Evolutionary conservation across 192 early-diverging fungal species (phyloP).

Genomic region (Funneliformis geosporum): DNA sequence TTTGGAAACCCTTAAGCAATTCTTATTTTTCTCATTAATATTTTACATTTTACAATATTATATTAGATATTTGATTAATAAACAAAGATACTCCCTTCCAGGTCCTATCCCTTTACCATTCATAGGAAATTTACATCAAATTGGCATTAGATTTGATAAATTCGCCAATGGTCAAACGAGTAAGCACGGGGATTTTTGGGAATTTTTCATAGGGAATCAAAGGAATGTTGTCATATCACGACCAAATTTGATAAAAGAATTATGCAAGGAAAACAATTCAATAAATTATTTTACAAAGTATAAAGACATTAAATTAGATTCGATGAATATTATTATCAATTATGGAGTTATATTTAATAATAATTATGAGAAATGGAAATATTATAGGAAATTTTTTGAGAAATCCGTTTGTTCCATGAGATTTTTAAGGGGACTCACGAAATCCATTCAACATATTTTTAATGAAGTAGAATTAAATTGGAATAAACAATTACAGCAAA

Average conservation of each 20-base stretch:
- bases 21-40: background rate
- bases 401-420: slow-evolving; percentile 31
- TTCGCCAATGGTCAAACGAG: background rate
- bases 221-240: slow-evolving; percentile 1
- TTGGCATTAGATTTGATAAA: background rate
- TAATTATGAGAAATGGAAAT: slow-evolving; percentile 8
- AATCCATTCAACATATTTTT: slow-evolving; percentile 17
- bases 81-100: background rate
- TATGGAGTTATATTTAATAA: slow-evolving; percentile 9
- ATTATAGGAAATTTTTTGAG: slow-evolving; percentile 1
- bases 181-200: slow-evolving; percentile 22
- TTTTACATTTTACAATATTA: slow-evolving; percentile 11
- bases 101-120: slow-evolving; percentile 17
- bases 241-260: slow-evolving; percentile 17
- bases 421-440: slow-evolving; percentile 22
- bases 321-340: background rate
- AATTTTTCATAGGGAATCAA: slow-evolving; percentile 20
- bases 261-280: background rate
- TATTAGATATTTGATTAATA: background rate
- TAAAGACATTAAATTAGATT: background rate
- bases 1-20: background rate
- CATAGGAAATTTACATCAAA: slow-evolving; percentile 22
- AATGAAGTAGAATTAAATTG: background rate
- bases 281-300: background rate
- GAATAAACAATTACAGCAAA: background rate